Percentiles rank a stretch among this genome's conserved stretches.
phyloP scores from a whole-genome alignment of 164 flowering plant genomes.

The Warburgia ugandensis region DNA sequence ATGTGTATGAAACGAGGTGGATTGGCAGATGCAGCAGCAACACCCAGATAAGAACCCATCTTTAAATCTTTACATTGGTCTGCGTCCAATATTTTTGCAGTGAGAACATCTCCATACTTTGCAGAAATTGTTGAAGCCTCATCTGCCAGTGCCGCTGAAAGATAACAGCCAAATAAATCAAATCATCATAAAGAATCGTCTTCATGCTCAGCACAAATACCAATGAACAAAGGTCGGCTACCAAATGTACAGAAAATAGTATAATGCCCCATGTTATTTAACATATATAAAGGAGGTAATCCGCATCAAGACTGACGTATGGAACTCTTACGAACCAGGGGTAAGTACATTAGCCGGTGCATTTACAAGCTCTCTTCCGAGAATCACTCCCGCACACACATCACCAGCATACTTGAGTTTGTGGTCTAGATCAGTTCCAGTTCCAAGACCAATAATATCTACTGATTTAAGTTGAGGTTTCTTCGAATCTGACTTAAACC shows the following conservation, averaged over 20 bases:
- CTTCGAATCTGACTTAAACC: conserved; percentile 85
- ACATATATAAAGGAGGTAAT: not conserved
- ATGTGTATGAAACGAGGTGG: conserved; percentile 91
- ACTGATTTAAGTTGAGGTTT: conserved; percentile 54
- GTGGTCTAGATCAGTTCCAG: conserved; percentile 70
- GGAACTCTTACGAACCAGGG: conserved; percentile 51
- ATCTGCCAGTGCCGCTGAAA: conserved; percentile 69
- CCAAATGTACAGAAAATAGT: too few species aligned
- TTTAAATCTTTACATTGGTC: conserved; percentile 87
- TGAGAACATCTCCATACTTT: conserved; percentile 61
- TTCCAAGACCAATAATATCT: conserved; percentile 84
- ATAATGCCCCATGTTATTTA: too few species aligned
- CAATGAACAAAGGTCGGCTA: too few species aligned
- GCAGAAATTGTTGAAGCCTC: conserved; percentile 88
- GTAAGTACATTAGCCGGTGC: conserved; percentile 97
- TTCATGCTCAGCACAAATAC: too few species aligned
- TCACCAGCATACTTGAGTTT: conserved; percentile 68
- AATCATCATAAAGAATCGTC: too few species aligned
- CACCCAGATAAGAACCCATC: conserved; percentile 96
- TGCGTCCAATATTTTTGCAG: conserved; percentile 67
- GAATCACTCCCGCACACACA: conserved; percentile 67
- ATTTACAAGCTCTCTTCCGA: conserved; percentile 87
- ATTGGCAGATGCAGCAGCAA: conserved; percentile 93
- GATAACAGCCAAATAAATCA: conserved; percentile 10
- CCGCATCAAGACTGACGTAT: not conserved